phyloP scores from a whole-genome alignment of 2,329 filamentous ascomycete genomes.

The Passalora sequoiae region DNA sequence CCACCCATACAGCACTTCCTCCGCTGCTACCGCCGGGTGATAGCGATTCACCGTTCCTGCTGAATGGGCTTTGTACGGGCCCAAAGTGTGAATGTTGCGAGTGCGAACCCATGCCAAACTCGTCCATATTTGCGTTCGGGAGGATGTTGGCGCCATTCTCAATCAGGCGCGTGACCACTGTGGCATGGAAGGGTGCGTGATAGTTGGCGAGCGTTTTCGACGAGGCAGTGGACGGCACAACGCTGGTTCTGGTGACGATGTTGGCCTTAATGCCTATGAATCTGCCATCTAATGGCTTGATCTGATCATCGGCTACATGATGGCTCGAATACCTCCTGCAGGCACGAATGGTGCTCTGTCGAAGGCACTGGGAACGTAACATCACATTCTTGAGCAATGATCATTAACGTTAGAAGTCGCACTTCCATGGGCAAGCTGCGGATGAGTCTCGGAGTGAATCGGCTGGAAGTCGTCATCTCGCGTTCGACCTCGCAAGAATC shows the following conservation, averaged over 20 bases:
- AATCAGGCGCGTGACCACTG: constrained; percentile 66
- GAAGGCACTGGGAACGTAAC: constrained; percentile 18
- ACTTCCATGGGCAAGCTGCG: too few species aligned
- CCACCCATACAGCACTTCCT: constrained; percentile 83
- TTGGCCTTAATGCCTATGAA: constrained; percentile 49
- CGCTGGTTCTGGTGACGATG: constrained; percentile 39
- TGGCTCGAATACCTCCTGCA: constrained; percentile 8
- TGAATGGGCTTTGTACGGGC: constrained; percentile 53
- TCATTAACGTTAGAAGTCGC: too few species aligned
- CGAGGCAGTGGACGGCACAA: constrained; percentile 62
- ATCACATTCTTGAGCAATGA: constrained; percentile 23
- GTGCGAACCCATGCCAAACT: constrained; percentile 93
- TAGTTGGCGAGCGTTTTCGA: constrained; percentile 67
- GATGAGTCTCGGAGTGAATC: too few species aligned
- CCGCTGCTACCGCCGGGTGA: constrained; percentile 89
- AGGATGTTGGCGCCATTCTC: constrained; percentile 58
- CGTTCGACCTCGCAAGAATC: too few species aligned
- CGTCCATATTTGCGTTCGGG: constrained; percentile 81
- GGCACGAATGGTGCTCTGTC: constrained; percentile 14
- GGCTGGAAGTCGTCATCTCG: too few species aligned
- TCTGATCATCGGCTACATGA: constrained; percentile 2
- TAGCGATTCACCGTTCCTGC: constrained; percentile 33
- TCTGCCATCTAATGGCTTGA: constrained; percentile 26
- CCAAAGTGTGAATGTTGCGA: constrained; percentile 64
- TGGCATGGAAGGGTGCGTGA: constrained; percentile 73